Evolutionary conservation across 371 early-diverging fungal species (phyloP).

Genomic region (Batkoa obscura): DNA sequence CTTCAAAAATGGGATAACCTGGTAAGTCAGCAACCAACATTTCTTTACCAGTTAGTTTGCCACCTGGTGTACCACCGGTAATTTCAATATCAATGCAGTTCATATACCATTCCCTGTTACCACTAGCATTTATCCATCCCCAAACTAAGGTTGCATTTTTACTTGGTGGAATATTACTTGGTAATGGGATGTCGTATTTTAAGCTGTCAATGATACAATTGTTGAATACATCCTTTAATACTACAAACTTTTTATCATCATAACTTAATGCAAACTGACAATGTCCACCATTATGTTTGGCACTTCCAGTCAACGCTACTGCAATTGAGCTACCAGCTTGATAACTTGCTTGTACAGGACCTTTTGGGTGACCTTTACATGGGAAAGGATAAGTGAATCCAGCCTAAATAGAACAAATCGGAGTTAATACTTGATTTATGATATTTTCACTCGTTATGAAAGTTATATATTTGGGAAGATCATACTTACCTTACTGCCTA

Average conservation of each 20-base stretch:
- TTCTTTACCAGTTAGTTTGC: constrained; percentile 4
- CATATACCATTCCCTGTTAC: constrained; percentile 19
- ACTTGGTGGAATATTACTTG: background rate
- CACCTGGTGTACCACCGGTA: constrained; percentile 13
- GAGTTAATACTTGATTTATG: background rate
- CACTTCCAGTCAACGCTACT: background rate
- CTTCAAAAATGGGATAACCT: background rate
- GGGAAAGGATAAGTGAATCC: background rate
- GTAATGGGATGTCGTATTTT: background rate
- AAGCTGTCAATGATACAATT: constrained; percentile 11
- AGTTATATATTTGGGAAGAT: background rate
- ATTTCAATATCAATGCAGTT: constrained; percentile 41
- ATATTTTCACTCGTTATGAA: background rate
- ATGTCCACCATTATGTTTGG: constrained; percentile 32
- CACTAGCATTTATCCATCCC: background rate
- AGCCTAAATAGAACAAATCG: background rate
- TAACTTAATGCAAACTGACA: constrained; percentile 45
- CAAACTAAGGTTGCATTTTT: constrained; percentile 17
- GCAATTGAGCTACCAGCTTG: background rate
- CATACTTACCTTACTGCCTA: background rate
- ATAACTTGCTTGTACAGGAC: background rate
- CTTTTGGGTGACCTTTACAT: constrained; percentile 2
- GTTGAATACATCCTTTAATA: constrained; percentile 1
- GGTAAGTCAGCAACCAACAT: constrained; percentile 5
- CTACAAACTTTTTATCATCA: constrained; percentile 22